Base-by-base conservation (phyloP, 2,329 filamentous ascomycete genomes). In the Whalleya microplaca region DNA sequence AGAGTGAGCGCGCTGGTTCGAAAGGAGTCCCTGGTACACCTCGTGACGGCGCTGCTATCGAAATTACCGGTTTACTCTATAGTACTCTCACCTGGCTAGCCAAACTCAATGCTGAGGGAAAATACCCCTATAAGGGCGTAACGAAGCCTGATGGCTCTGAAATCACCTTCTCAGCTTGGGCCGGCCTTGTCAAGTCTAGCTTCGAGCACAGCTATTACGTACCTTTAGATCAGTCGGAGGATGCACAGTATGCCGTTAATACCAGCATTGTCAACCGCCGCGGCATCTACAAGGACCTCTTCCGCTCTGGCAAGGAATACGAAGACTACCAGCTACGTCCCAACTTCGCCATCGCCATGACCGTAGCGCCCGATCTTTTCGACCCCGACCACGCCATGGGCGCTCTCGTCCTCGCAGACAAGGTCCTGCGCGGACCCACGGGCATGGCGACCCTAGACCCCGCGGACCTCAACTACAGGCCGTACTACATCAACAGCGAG, bases 361-460 rank as follows among this genome's bases (percentile, higher is more conserved):
- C 89, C 1, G 94, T 96, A 0, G 93, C 96, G 0, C 91, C 95
- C 0, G 89, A 91, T 21, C 84, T 99, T 14, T 99, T 99, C 72
- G 84, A 91, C 23, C 81, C 87, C 0, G 77, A 82, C 0, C 90
- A 96, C 68, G 96, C 94, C 6, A 82, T 96, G 59, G 79, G 85
- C 54, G 91, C 93, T 1, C 83, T 99, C 27, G 87, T 89, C 62
- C 76, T 95, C 43, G 91, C 91, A 0, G 96, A 99, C 73, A 81
- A 84, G 51, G 81, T 85, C 29, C 83, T 99, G 6, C 87, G 91
- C 14, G 95, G 94, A 0, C 95, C 95, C 0, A 90, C 89, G 1
- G 95, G 95, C 58, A 97, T 99, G 91, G 92, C 93, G 5, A 99
- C 95, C 2, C 85, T 99, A 19, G 95, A 99, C 69, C 95, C 95